Evolutionary conservation across 495 filamentous ascomycete species (phyloP).

Genomic region (Penicillium goetzii): DNA sequence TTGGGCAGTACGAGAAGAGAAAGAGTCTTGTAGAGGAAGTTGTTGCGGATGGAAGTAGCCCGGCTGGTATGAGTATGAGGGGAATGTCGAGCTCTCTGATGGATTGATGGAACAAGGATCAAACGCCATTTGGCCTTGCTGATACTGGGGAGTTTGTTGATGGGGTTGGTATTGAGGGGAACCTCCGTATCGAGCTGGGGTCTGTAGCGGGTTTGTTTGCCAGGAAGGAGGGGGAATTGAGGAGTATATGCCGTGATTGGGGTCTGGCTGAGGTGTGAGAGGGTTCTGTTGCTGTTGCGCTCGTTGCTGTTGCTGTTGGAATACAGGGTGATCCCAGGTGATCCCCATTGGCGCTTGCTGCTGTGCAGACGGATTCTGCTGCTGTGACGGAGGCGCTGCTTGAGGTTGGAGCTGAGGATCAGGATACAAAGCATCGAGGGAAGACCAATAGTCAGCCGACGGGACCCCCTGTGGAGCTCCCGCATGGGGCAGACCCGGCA

Average conservation of each 20-base stretch:
- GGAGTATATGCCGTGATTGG: slow-evolving; percentile 42
- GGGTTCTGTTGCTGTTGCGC: slow-evolving; percentile 35
- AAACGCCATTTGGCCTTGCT: slow-evolving; percentile 40
- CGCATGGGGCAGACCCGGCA: slow-evolving; percentile 40
- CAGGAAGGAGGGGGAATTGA: slow-evolving; percentile 42
- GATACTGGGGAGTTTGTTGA: slow-evolving; percentile 38
- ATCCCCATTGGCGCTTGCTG: slow-evolving; percentile 36
- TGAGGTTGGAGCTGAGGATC: slow-evolving; percentile 34
- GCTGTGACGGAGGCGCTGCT: slow-evolving; percentile 34
- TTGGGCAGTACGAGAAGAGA: slow-evolving; percentile 27
- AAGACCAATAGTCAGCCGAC: slow-evolving; percentile 45
- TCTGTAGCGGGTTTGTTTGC: slow-evolving; percentile 42
- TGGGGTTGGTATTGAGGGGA: slow-evolving; percentile 37
- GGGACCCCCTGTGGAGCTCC: slow-evolving; percentile 32
- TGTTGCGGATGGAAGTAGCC: slow-evolving; percentile 42
- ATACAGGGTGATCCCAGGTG: slow-evolving; percentile 42
- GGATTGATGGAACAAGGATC: slow-evolving; percentile 37
- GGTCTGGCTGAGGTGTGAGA: slow-evolving; percentile 29
- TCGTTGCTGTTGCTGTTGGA: slow-evolving; percentile 31
- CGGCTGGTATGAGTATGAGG: slow-evolving; percentile 37
- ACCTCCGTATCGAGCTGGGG: slow-evolving; percentile 33
- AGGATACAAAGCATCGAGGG: slow-evolving; percentile 42
- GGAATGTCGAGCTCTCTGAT: slow-evolving; percentile 40
- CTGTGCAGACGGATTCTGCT: slow-evolving; percentile 31
- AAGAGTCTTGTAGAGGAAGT: slow-evolving; percentile 35